Evolutionary conservation across 768 basidiomycete species (phyloP), one percentile per base, ranked within the genome.

Genomic region (Pulveroboletus sp.): DNA sequence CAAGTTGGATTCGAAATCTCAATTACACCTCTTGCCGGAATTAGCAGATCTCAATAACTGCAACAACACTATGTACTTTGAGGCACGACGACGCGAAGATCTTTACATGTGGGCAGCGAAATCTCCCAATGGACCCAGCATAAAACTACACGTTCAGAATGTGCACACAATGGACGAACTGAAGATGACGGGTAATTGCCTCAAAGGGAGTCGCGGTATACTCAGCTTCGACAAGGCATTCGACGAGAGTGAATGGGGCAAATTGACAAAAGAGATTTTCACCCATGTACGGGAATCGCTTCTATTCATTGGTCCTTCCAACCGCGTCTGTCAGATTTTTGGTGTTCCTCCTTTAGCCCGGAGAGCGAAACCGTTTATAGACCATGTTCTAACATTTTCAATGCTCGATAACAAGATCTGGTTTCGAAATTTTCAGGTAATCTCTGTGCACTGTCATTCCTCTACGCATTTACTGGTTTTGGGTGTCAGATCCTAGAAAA

Each of bases 101-200:
- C 75, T 99, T 43, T 99, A 98, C 63, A 68, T 98, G 50, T 99
- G 96, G 96, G 87, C 93, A 27, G 84, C 89, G 12, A 94, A 97
- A 68, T 90, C 93, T 30, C 96, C 96, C 19, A 99, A 99, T 62
- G 96, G 96, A 10, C 96, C 96, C 13, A 94, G 89, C 63, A 83
- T 94, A 63, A 97, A 97, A 69, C 79, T 97, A 76, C 96, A 98
- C 63, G 95, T 97, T 14, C 94, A 96, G 71, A 99, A 98, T 64
- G 78, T 95, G 47, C 96, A 99, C 68, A 99, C 96, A 36, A 98
- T 98, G 96, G 96, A 98, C 71, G 96, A 99, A 69, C 77, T 99
- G 56, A 98, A 98, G 74, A 89, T 99, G 94, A 95, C 93, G 7
- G 96, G 96, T 27, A 98, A 99, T 68, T 99, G 96, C 69, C 70